Evolutionary conservation across 352 stramenopile genomes (phyloP).

Genomic region (Phytophthora sp.): DNA sequence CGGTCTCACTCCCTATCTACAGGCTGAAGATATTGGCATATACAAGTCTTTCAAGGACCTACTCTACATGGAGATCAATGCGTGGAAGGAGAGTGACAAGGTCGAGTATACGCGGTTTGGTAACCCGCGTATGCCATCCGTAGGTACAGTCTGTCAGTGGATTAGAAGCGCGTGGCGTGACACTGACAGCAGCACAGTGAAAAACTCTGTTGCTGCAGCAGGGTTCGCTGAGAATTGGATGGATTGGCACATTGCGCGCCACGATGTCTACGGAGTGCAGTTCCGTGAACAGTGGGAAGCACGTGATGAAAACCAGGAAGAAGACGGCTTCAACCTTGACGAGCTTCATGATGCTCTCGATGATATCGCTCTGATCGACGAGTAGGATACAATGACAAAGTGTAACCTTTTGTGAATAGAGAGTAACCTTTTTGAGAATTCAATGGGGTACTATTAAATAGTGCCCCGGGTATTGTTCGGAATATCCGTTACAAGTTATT

Average conservation of each 20-base stretch:
- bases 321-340: background rate
- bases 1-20: conserved; percentile 7
- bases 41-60: conserved; percentile 20
- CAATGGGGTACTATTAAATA: background rate
- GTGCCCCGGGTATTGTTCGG: no score
- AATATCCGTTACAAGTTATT: no score
- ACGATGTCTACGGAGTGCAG: background rate
- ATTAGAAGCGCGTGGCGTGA: conserved; percentile 2
- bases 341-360: background rate
- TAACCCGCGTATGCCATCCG: background rate
- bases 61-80: background rate
- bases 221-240: background rate
- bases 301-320: background rate
- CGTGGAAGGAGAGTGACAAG: conserved; percentile 13
- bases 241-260: background rate
- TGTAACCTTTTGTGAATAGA: background rate
- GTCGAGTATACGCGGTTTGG: conserved; percentile 1
- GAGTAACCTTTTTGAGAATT: background rate
- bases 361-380: background rate
- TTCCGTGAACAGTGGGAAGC: background rate
- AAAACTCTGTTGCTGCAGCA: background rate
- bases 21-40: conserved; percentile 12
- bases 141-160: background rate
- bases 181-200: background rate
- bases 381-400: background rate